These are phyloP conservation scores for Hanseniaspora vineae DNA, from an alignment of 805 yeast genomes.

Conservation along the genomic window DNA sequence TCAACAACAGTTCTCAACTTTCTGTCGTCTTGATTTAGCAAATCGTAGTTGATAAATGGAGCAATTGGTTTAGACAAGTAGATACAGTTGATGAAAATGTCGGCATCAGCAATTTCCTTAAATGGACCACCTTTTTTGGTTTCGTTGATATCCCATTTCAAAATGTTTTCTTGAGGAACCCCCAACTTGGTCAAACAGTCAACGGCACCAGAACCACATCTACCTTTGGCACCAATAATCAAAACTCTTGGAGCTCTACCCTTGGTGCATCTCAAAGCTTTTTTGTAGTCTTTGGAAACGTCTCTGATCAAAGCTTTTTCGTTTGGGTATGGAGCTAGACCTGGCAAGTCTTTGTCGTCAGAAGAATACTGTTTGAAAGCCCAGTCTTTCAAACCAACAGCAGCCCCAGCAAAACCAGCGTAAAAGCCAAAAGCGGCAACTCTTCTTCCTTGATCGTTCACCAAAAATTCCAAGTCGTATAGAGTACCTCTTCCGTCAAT, in stretches of 20 bases:
- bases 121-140: slow-evolving; percentile 97
- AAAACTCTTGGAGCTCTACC: slow-evolving; percentile 65
- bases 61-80: slow-evolving; percentile 88
- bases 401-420: slow-evolving; percentile 99
- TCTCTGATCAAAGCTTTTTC: slow-evolving; percentile 65
- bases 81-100: slow-evolving; percentile 91
- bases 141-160: slow-evolving; percentile 95
- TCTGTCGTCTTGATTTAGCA: slow-evolving; percentile 56
- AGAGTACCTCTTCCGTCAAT: slow-evolving; percentile 83
- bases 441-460: slow-evolving; percentile 90
- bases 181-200: slow-evolving; percentile 75
- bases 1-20: slow-evolving; percentile 86
- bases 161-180: slow-evolving; percentile 68
- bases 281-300: slow-evolving; percentile 44
- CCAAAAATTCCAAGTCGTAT: slow-evolving; percentile 89
- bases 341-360: slow-evolving; percentile 58
- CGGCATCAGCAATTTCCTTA: slow-evolving; percentile 74
- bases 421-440: slow-evolving; percentile 99
- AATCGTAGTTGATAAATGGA: slow-evolving; percentile 67
- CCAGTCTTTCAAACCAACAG: slow-evolving; percentile 90
- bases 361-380: slow-evolving; percentile 71
- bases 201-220: slow-evolving; percentile 97
- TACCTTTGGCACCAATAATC: slow-evolving; percentile 94
- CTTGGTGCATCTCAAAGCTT: slow-evolving; percentile 36
- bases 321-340: slow-evolving; percentile 70